Percentiles rank a stretch among this genome's conserved stretches.
phyloP scores from a whole-genome alignment of 768 basidiomycete genomes.

The Tylopilus cervinicoccineus region DNA sequence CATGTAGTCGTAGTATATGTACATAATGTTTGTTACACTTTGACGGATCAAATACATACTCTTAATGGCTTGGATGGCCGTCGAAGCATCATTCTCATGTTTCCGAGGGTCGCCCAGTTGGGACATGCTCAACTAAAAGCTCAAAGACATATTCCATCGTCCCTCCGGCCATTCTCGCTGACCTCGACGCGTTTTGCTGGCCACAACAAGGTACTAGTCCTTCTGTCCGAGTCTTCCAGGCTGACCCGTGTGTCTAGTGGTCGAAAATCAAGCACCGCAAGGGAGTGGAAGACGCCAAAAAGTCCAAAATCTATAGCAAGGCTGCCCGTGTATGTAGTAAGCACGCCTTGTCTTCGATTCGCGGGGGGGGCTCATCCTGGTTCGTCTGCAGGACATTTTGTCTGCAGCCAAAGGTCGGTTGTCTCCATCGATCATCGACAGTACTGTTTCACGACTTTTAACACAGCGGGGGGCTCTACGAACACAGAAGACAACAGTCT shows the following conservation, averaged over 20 bases:
- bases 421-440: neutral
- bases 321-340: conserved; percentile 46
- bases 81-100: no score
- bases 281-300: conserved; percentile 58
- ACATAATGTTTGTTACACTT: no score
- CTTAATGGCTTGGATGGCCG: no score
- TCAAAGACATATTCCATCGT: neutral
- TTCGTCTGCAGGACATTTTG: conserved; percentile 49
- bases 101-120: conserved; percentile 3
- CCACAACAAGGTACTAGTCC: conserved; percentile 37
- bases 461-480: conserved; percentile 50
- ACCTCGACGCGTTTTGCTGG: conserved; percentile 30
- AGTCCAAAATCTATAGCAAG: conserved; percentile 53
- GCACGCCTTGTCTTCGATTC: neutral
- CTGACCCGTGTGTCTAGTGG: conserved; percentile 44
- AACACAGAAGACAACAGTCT: conserved; percentile 53
- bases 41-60: neutral
- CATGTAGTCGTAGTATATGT: no score
- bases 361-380: neutral
- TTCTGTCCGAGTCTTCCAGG: neutral
- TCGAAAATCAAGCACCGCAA: conserved; percentile 75
- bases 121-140: conserved; percentile 2
- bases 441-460: neutral
- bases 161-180: conserved; percentile 24
- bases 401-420: conserved; percentile 55